Percentiles rank a stretch among this genome's conserved stretches.
phyloP scores from a whole-genome alignment of 2,329 filamentous ascomycete species.

The Hypoxylon sp. region DNA sequence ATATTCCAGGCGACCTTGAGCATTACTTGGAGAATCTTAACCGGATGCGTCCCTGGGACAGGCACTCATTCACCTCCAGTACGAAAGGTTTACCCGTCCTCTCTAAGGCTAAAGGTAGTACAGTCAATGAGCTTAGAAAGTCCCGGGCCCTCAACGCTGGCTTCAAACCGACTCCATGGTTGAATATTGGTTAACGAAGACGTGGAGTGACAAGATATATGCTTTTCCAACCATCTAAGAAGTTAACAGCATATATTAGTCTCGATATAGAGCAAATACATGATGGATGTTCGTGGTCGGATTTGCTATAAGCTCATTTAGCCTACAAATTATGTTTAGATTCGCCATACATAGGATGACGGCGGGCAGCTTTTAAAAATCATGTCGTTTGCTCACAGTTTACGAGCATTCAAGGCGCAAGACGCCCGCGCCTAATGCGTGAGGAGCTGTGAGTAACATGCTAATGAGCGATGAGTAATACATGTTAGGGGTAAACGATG shows the following conservation, averaged over 20 bases:
- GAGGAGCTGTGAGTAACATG: neutral
- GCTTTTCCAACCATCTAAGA: slow-evolving; percentile 12
- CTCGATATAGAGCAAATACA: neutral
- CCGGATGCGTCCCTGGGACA: slow-evolving; percentile 64
- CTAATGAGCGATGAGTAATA: neutral
- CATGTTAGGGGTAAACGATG: neutral
- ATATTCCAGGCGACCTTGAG: slow-evolving; percentile 67
- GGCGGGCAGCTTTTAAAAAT: slow-evolving; percentile 22
- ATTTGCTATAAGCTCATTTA: neutral
- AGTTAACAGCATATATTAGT: neutral
- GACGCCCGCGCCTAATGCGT: slow-evolving; percentile 5
- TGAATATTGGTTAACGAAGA: neutral
- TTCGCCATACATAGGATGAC: neutral
- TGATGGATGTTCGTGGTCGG: neutral
- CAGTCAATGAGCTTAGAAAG: slow-evolving; percentile 39
- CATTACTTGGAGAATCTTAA: slow-evolving; percentile 69
- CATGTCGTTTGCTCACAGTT: slow-evolving; percentile 38
- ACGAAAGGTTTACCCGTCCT: slow-evolving; percentile 52
- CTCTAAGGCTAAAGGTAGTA: slow-evolving; percentile 53
- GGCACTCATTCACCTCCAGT: too few relatives aligned
- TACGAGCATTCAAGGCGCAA: slow-evolving; percentile 38
- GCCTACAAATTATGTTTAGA: neutral
- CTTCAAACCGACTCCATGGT: slow-evolving; percentile 38
- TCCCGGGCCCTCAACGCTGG: slow-evolving; percentile 33
- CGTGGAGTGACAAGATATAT: neutral